Base-by-base conservation (phyloP, 2,329 filamentous ascomycete genomes). In the Ophiosphaerella korrae region DNA sequence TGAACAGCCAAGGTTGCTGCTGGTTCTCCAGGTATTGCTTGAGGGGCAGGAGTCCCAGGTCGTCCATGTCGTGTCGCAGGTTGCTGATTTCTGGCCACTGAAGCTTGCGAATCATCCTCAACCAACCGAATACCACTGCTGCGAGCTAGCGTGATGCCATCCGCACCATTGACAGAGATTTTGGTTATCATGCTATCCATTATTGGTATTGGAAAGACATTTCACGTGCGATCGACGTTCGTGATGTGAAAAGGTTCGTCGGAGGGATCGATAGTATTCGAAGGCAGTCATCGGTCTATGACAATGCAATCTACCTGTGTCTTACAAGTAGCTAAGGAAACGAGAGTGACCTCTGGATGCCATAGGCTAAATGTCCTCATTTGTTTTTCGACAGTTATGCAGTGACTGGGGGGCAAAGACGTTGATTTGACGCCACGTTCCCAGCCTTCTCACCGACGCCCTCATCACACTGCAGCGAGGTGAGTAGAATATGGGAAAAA, bases 81-180 rank as follows among this genome's bases (percentile, higher is more conserved):
- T 14, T 39, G 31, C 33, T 40, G 42, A 14, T 41, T 41, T 24
- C 12, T 29, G 7, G 34, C 21, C 13, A 40, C 40, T 5, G 41
- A n/a, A 16, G 41, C 48, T 41, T 42, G 35, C 8, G 48, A 42
- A 23, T 29, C 35, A 4, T 45, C 42, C 14, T 50, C 34, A 24
- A 45, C 48, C 5, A 42, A 35, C 13, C 48, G 42, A n/a, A 45
- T 50, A n/a, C 42, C 48, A 21, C 42, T 50, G 13, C 48, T 50
- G 21, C 36, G 32, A 16, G 42, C 48, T 3, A 50, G 37, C 14
- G 42, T 45, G 5, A 38, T 36, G 7, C 48, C 48, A 34, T 50
- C 36, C 14, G 31, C 36, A 13, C 48, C 48, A 32, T 50, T 37
- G 12, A 50, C 48, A 36, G 48, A 50, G 35, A 50, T 23, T 3